Evolutionary conservation across 2,329 filamentous ascomycete species (phyloP).

Genomic region (Curvularia hawaiiensis): DNA sequence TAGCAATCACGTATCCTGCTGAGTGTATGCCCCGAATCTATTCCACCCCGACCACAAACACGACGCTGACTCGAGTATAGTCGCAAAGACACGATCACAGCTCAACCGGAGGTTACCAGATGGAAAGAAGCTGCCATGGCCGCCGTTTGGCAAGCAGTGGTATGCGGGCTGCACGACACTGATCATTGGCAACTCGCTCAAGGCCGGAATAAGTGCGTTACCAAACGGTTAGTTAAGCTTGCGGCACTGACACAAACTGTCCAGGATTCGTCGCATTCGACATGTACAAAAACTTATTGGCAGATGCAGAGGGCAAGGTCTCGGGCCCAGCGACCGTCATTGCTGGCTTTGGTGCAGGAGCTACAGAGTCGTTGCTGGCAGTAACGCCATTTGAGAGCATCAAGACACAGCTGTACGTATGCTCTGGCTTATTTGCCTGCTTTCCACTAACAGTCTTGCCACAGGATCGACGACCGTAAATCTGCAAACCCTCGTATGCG

Average conservation of each 20-base stretch:
- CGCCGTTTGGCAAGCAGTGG: slow-evolving; percentile 91
- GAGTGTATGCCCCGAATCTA: slow-evolving; percentile 67
- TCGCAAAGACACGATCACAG: slow-evolving; percentile 94
- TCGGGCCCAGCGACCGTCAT: slow-evolving; percentile 89
- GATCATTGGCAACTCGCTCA: slow-evolving; percentile 95
- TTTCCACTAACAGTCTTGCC: background rate
- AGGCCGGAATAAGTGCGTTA: slow-evolving; percentile 86
- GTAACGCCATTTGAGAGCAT: slow-evolving; percentile 98
- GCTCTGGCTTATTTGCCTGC: background rate
- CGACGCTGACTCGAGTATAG: slow-evolving; percentile 50
- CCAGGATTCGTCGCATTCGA: slow-evolving; percentile 93
- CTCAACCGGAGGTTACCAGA: slow-evolving; percentile 83
- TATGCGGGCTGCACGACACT: slow-evolving; percentile 97
- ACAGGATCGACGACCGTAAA: slow-evolving; percentile 92
- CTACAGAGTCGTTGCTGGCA: slow-evolving; percentile 89
- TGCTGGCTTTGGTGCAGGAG: slow-evolving; percentile 91
- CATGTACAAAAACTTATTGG: slow-evolving; percentile 83
- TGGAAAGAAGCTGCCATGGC: slow-evolving; percentile 90
- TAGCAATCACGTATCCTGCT: slow-evolving; percentile 89
- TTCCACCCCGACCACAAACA: background rate
- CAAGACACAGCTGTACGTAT: slow-evolving; percentile 79
- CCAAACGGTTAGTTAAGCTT: too few relatives aligned
- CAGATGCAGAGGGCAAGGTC: slow-evolving; percentile 84
- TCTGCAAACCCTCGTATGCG: slow-evolving; percentile 81
- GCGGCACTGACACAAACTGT: slow-evolving; percentile 9